phyloP scores from a whole-genome alignment of 1,284 basidiomycete genomes.

The Heterobasidion annosum region DNA sequence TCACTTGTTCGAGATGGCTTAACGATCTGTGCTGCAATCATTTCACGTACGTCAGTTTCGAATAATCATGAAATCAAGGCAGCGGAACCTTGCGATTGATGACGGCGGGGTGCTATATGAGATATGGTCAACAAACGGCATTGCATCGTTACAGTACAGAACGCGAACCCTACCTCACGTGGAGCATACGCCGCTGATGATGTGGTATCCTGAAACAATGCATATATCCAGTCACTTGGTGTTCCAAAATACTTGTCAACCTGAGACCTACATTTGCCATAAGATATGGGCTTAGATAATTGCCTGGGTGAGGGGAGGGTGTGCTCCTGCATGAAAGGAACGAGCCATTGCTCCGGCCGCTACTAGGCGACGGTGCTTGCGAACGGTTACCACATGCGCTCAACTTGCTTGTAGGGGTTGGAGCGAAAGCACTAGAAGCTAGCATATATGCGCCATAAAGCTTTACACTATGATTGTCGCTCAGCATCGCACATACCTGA shows the following conservation, averaged over 20 bases:
- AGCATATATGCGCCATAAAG: not conserved
- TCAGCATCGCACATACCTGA: not conserved
- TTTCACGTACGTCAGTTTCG: not conserved
- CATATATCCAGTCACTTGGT: not conserved
- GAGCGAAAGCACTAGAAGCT: not conserved
- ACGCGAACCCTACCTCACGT: not conserved
- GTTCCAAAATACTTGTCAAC: not conserved
- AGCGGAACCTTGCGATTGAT: not conserved
- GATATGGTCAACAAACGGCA: not conserved
- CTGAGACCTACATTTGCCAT: not conserved
- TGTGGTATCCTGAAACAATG: not conserved
- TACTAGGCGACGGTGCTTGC: not conserved
- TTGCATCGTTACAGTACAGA: not conserved
- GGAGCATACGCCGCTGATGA: not conserved
- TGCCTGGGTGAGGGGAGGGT: not conserved
- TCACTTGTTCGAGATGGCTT: not conserved
- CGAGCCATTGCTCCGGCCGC: not conserved
- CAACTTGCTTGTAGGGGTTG: not conserved
- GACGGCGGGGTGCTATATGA: not conserved
- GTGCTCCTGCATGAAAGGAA: not conserved
- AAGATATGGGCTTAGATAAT: not conserved
- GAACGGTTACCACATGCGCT: not conserved
- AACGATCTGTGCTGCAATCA: not conserved
- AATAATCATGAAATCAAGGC: no score
- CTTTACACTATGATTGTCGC: not conserved